Percentiles rank a stretch among this genome's conserved stretches.
phyloP scores from a whole-genome alignment of 768 basidiomycete species.

The Asterophora lycoperdoides region DNA sequence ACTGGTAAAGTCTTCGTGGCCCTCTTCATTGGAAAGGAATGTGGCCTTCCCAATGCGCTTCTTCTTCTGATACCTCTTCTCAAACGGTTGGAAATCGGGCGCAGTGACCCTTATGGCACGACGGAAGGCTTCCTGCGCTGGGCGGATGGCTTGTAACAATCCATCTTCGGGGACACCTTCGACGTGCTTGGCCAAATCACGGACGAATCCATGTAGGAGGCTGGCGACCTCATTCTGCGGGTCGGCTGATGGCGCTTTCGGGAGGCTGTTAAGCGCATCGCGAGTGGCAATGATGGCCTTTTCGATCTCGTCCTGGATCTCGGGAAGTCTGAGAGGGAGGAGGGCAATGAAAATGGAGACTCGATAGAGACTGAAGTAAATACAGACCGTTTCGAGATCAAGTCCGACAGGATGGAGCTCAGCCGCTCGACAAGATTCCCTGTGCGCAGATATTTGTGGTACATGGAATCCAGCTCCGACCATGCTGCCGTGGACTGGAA shows the following conservation, averaged over 20 bases:
- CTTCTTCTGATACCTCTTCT: constrained; percentile 11
- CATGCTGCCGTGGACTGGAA: constrained; percentile 52
- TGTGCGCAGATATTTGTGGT: constrained; percentile 54
- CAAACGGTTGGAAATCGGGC: constrained; percentile 55
- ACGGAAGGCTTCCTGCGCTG: constrained; percentile 45
- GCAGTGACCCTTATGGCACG: constrained; percentile 46
- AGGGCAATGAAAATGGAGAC: neutral
- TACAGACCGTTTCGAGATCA: constrained; percentile 56
- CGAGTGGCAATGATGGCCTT: constrained; percentile 38
- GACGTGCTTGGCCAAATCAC: constrained; percentile 40
- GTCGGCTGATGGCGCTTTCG: constrained; percentile 51
- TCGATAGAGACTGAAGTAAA: too few relatives aligned
- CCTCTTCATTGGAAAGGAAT: constrained; percentile 42
- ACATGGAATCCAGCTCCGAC: constrained; percentile 46
- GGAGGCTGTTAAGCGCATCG: constrained; percentile 28
- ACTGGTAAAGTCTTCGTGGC: constrained; percentile 6
- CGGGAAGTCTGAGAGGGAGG: constrained; percentile 45
- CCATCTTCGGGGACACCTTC: constrained; percentile 54
- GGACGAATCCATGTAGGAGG: constrained; percentile 43
- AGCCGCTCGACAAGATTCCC: constrained; percentile 51
- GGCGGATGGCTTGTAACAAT: constrained; percentile 52
- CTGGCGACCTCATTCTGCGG: constrained; percentile 53
- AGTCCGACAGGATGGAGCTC: constrained; percentile 56
- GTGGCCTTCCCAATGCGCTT: constrained; percentile 15
- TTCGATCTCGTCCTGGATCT: constrained; percentile 56